Evolutionary conservation across 768 basidiomycete species (phyloP).

Genomic region (Psilocybe sp.): DNA sequence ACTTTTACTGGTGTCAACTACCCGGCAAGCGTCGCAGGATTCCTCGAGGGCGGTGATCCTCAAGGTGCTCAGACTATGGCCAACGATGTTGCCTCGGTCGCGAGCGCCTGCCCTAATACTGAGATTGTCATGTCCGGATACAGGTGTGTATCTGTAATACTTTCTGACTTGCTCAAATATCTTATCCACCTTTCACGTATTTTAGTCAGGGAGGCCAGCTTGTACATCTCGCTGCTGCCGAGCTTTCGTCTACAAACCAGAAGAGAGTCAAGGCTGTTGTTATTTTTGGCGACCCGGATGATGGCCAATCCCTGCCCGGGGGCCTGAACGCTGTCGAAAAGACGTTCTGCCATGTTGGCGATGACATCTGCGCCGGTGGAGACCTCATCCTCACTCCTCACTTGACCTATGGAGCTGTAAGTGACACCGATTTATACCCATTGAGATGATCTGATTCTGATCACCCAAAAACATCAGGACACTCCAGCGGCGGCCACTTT

Average conservation of each 20-base stretch:
- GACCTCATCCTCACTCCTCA: constrained; percentile 21
- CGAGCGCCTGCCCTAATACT: constrained; percentile 28
- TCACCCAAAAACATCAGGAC: no score
- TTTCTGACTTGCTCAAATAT: no score
- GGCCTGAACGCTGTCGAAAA: constrained; percentile 21
- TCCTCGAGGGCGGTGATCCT: constrained; percentile 34
- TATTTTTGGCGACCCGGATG: constrained; percentile 34
- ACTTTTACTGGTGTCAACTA: constrained; percentile 36
- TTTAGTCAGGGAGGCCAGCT: constrained; percentile 34
- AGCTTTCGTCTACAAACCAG: constrained; percentile 26
- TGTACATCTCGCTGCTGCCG: constrained; percentile 32
- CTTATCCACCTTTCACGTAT: neutral
- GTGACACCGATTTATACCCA: neutral
- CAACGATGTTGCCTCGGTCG: constrained; percentile 22
- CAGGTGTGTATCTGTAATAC: constrained; percentile 16
- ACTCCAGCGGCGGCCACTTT: no score
- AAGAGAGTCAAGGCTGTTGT: constrained; percentile 28
- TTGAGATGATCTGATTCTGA: no score
- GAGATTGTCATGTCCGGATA: constrained; percentile 33
- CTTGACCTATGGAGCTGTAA: constrained; percentile 20
- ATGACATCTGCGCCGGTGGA: constrained; percentile 29
- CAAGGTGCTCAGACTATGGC: constrained; percentile 34
- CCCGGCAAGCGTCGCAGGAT: constrained; percentile 31
- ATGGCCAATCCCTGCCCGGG: constrained; percentile 25
- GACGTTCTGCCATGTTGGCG: constrained; percentile 27